Evolutionary conservation across 805 yeast species (phyloP), one percentile per base, ranked within the genome.

Genomic region (Peterozyma xylosa): DNA sequence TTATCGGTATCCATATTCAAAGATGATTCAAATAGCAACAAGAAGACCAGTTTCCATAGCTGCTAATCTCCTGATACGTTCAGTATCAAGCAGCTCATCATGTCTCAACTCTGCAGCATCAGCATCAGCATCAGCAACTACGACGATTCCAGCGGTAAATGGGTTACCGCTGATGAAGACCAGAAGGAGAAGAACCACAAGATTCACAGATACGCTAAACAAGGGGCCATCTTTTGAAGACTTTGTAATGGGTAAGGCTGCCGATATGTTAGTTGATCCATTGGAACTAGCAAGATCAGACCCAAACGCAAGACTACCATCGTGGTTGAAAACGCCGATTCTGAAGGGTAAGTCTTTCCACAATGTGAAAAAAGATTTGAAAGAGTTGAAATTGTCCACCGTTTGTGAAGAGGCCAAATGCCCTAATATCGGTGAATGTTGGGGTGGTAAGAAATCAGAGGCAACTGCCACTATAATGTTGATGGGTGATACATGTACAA

Each of bases 381-480:
- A 88, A 48, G 97, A 95, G 46, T 69, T 93, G 48, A 87, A 88
- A 50, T 69, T 93, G 42, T 84, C 96, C 33, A 93, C 99, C 0
- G 99, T 93, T 30, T 93, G 99, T 66, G 98, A 93, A 64, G 99
- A 93, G 58, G 99, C 99, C 4, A 83, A 93, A 58, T 93, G 99
- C 66, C 99, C 99, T n/a, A 93, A 93, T 62, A 93, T 93, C 49
- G 96, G 98, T 42, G 99, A 93, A 62, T 93, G 99, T 65, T 93
- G 99, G 99, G 98, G 99, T 45, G 99, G 99, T 30, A 78, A 82
- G 55, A 83, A 90, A 61, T 78, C 91, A 6, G 91, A 88, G 50
- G 97, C 99, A 3, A 88, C 96, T 7, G 96, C 96, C 5, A 93
- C 99, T 2, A 93, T 93, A 53, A 93, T 93, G 99, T 71, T 93